A percentile compares a stretch with the other conserved stretches of the same genome.
Evolutionary conservation across 495 filamentous ascomycete genomes (phyloP).

Genomic region (Tetracladium setigerum): DNA sequence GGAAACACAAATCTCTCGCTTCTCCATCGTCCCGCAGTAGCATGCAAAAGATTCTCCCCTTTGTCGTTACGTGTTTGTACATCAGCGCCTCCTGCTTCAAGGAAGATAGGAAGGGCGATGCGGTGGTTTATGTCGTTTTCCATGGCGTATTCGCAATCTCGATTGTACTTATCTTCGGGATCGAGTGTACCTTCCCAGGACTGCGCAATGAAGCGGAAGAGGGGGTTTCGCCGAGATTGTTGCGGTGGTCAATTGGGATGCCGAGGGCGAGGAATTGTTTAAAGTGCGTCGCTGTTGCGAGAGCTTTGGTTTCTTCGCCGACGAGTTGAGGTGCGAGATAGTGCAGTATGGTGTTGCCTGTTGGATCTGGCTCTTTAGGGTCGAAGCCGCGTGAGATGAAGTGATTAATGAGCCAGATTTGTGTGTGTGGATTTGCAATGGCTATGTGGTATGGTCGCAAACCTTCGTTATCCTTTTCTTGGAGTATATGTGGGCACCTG

Average conservation of each 20-base stretch:
- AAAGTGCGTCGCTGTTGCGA: constrained; percentile 6
- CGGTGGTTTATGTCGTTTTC: not conserved
- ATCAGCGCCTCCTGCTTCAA: not conserved
- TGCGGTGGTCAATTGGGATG: constrained; percentile 24
- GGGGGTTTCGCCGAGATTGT: constrained; percentile 25
- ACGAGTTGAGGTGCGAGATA: not conserved
- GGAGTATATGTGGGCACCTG: too few relatives aligned
- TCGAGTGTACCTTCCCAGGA: too few relatives aligned
- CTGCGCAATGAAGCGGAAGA: constrained; percentile 21
- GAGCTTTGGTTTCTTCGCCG: not conserved
- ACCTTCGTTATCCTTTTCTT: constrained; percentile 10
- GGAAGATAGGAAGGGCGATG: not conserved
- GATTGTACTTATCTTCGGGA: too few relatives aligned
- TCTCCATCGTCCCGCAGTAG: not conserved
- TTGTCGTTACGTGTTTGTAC: constrained; percentile 2
- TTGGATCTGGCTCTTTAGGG: constrained; percentile 3
- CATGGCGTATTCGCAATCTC: too few relatives aligned
- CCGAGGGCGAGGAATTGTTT: constrained; percentile 16
- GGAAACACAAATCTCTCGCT: too few relatives aligned
- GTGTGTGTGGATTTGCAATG: not conserved
- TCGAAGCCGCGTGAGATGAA: constrained; percentile 17
- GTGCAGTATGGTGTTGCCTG: constrained; percentile 23
- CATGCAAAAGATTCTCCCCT: constrained; percentile 11
- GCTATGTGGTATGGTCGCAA: constrained; percentile 15
- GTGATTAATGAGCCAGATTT: not conserved